These are phyloP conservation scores for Aspergillus alliaceus DNA, from an alignment of 2,329 filamentous ascomycete species.

Conservation along the genomic window DNA sequence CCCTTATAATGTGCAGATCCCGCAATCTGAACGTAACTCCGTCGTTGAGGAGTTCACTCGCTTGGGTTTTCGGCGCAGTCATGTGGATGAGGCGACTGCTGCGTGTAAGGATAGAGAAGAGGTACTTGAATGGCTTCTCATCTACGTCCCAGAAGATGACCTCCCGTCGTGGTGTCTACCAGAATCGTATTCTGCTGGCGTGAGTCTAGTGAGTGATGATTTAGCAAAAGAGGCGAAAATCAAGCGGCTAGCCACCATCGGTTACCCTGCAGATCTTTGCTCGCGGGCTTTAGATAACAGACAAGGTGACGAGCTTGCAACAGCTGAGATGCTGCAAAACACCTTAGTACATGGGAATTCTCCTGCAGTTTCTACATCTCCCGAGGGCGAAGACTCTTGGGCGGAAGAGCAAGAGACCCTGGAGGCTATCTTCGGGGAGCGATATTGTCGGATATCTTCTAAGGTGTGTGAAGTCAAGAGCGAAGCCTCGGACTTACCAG, in stretches of 20 bases:
- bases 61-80: conserved; percentile 86
- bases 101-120: conserved; percentile 92
- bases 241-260: conserved; percentile 76
- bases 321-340: conserved; percentile 77
- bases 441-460: conserved; percentile 61
- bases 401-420: conserved; percentile 80
- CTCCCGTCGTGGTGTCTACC: conserved; percentile 90
- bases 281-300: conserved; percentile 71
- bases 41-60: conserved; percentile 72
- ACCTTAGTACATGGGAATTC: conserved; percentile 57
- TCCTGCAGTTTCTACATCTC: conserved; percentile 13
- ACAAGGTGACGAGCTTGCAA: conserved; percentile 69
- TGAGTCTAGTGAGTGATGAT: conserved; percentile 80
- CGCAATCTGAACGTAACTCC: conserved; percentile 54
- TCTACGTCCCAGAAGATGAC: conserved; percentile 96
- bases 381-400: conserved; percentile 63
- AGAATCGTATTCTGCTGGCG: conserved; percentile 85
- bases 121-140: conserved; percentile 90
- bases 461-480: conserved; percentile 71
- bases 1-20: conserved; percentile 69
- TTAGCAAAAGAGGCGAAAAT: conserved; percentile 78
- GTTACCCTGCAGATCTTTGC: conserved; percentile 84
- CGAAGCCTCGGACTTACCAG: conserved; percentile 47
- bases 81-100: conserved; percentile 81
- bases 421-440: conserved; percentile 80